A percentile compares a stretch with the other conserved stretches of the same genome.
Evolutionary conservation across 2,329 filamentous ascomycete species (phyloP).

Genomic region (Alternaria angustiovoidea): DNA sequence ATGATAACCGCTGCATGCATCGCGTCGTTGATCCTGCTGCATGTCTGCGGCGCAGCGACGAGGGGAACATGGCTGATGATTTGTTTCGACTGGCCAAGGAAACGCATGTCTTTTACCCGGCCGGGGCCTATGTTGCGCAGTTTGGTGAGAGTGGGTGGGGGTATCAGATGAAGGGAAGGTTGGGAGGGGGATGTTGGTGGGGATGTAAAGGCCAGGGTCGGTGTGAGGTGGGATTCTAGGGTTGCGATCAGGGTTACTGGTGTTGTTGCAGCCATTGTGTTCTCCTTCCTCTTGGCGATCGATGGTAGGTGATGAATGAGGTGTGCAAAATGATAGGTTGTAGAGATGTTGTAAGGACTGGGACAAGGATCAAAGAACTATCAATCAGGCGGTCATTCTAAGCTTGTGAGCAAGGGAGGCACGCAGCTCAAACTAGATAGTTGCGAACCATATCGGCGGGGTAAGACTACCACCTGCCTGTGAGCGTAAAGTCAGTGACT

Average conservation of each 20-base stretch:
- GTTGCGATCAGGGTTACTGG: constrained; percentile 32
- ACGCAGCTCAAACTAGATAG: neutral
- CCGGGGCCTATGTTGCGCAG: constrained; percentile 32
- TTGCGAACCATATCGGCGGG: neutral
- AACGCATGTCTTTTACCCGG: constrained; percentile 37
- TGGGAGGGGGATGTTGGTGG: constrained; percentile 10
- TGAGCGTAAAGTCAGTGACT: neutral
- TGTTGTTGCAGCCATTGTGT: constrained; percentile 4
- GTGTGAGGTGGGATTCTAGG: constrained; percentile 37
- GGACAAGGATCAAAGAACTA: neutral
- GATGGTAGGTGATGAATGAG: neutral
- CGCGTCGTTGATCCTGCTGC: constrained; percentile 36
- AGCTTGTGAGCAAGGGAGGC: neutral
- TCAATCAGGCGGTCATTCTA: neutral
- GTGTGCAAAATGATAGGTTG: neutral
- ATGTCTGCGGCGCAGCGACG: constrained; percentile 21
- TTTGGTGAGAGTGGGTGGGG: constrained; percentile 28
- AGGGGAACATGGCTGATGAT: constrained; percentile 40
- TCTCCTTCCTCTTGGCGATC: neutral
- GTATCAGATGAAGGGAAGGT: constrained; percentile 29
- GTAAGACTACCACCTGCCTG: neutral
- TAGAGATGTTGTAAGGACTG: neutral
- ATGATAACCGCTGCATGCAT: constrained; percentile 27
- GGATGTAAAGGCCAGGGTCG: constrained; percentile 15
- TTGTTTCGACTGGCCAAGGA: constrained; percentile 31